Base-by-base conservation (phyloP, 768 basidiomycete species). In the Calvatia gigantea region DNA sequence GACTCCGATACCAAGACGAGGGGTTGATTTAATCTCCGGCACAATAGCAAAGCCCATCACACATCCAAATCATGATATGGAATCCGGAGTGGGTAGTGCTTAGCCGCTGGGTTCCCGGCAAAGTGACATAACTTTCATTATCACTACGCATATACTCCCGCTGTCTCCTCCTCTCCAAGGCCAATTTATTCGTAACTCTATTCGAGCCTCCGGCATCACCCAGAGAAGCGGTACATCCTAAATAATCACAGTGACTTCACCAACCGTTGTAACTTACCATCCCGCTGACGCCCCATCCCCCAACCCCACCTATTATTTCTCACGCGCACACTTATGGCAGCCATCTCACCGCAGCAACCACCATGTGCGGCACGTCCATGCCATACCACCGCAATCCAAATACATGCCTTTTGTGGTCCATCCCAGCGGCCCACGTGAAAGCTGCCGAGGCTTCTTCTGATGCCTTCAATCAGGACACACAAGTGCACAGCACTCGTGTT, bases 11-110 rank as follows among this genome's bases (percentile, higher is more conserved):
- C 28, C 37, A 28, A 25, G 46, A 32, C 19, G 45, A 55, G 46
- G 54, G 21, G 29, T 48, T 41, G 25, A 47, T 12, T 29, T 55
- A 55, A 55, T 55, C 38, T 55, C 46, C 54, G 54, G 29, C 27
- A 23, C 45, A 23, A 11, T n/a, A 54, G 43, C 32, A 35, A 9
- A 19, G 31, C n/a, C 31, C 52, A 35, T 53, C 31, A 14, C 29
- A 31, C 39, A 31, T 28, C 14, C 39, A 41, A 52, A 39, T 14
- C 41, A 21, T 35, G 19, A 19, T 37, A 54, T 39, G 33, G 39
- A 27, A 45, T 48, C 37, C 23, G 54, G 38, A 41, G 29, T 47
- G 46, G 46, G n/a, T 32, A 47, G 6, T 44, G 21, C 15, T 9
- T 47, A 32, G 11, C 14, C 46, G n/a, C 17, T 17, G 25, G 43